These are phyloP conservation scores for Sistotremastrum suecicum DNA, from an alignment of 768 basidiomycete species.

Conservation along the genomic window DNA sequence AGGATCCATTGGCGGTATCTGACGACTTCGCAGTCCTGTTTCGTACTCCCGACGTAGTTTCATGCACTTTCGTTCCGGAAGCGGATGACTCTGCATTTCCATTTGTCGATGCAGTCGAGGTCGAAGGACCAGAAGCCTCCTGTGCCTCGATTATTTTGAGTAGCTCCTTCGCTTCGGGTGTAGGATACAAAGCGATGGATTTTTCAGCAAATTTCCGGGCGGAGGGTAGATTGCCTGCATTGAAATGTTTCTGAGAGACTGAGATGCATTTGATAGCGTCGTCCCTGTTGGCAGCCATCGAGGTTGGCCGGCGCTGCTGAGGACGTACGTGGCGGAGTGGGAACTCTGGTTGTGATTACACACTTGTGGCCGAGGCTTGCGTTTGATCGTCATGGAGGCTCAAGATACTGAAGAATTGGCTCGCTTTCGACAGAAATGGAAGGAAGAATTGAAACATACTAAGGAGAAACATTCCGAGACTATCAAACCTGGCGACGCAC, in stretches of 20 bases:
- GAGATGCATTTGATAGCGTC: slow-evolving; percentile 72
- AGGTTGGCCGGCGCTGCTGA: neutral
- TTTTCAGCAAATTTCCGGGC: slow-evolving; percentile 87
- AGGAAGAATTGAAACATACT: slow-evolving; percentile 36
- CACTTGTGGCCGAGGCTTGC: neutral
- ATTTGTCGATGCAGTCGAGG: slow-evolving; percentile 15
- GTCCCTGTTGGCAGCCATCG: slow-evolving; percentile 82
- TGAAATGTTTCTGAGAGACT: slow-evolving; percentile 65
- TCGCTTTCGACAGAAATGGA: slow-evolving; percentile 62
- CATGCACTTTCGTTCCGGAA: slow-evolving; percentile 15
- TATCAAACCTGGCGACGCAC: neutral
- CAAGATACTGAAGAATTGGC: slow-evolving; percentile 48
- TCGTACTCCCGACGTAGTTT: slow-evolving; percentile 35
- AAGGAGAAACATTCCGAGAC: neutral
- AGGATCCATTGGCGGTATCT: neutral
- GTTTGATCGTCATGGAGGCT: slow-evolving; percentile 10
- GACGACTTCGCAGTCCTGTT: slow-evolving; percentile 2
- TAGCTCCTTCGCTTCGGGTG: slow-evolving; percentile 57
- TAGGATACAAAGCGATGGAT: slow-evolving; percentile 69
- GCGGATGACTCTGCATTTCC: slow-evolving; percentile 9
- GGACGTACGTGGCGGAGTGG: neutral
- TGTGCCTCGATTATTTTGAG: slow-evolving; percentile 53
- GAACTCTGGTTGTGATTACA: neutral
- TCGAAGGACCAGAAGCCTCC: slow-evolving; percentile 20
- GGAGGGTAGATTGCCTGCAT: slow-evolving; percentile 54